Evolutionary conservation across 345 rosid species (phyloP), one percentile per base, ranked within the genome.

Genomic region (Jatropha curcas): DNA sequence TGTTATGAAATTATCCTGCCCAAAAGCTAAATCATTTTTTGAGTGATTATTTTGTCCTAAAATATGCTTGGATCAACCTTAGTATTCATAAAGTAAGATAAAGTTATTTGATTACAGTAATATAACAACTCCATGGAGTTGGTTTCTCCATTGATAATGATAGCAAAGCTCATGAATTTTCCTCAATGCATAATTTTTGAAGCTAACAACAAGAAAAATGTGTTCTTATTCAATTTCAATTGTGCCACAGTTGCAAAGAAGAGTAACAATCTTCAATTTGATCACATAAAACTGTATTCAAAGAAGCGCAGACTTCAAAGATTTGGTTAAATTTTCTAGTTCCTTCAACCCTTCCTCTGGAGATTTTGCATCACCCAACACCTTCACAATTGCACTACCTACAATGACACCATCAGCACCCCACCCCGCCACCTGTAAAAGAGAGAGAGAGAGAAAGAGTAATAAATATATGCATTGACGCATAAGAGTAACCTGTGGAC

Each of bases 371-470:
- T 91, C 94, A 0, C 88, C 88, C 77, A 92, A 73, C 53, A 87
- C 19, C 83, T 89, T 90, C 76, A 90, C 96, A 82, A 89, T 88
- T 0, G 99, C 93, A 53, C 97, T 93, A 4, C 97, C 96, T 53
- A 95, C 90, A 48, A 93, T 95, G 70, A 90, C 88, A 10, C 96
- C 88, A n/a, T 91, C 95, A 0, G 97, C 91, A 71, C 99, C 98
- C 97, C 92, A 90, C 73, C 82, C 91, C 3, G 88, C 92, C 0
- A 89, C 74, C 97, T 92, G 86, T 30, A 24, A 65, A n/a, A n/a
- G n/a, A n/a, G n/a, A n/a, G n/a, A n/a, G n/a, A n/a, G n/a, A n/a
- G 4, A 4, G 14, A 48, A 24, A 56, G 34, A 13, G 51, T 12
- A 31, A 59, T 7, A n/a, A 31, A 30, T 34, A 57, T 27, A 22